Evolutionary conservation across 306 rosid species (phyloP), one percentile per base, ranked within the genome.

Genomic region (Datisca glomerata): DNA sequence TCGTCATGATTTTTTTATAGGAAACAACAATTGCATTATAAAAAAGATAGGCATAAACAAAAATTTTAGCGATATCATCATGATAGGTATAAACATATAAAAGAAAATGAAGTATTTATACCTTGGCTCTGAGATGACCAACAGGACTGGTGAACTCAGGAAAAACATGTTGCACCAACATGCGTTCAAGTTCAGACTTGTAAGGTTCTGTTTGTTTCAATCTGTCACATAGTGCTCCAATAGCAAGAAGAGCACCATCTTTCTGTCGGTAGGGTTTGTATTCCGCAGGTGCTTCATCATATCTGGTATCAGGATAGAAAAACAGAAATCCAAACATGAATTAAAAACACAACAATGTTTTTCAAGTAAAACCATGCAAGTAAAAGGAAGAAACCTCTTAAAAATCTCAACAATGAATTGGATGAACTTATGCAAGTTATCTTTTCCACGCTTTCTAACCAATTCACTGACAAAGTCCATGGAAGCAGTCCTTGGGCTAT

Each of bases 71-170:
- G 15, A 24, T 2, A 36, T 19, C 8, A 24, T 13, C 17, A 38
- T 27, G 1, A 16, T 58, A 49, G 44, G 63, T 37, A 43, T 17
- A 52, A n/a, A n/a, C n/a, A n/a, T n/a, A n/a, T n/a, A n/a, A n/a
- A n/a, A n/a, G n/a, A n/a, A n/a, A n/a, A n/a, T n/a, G n/a, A n/a
- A n/a, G n/a, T n/a, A n/a, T n/a, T 24, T 68, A 51, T 55, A 83
- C 97, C 94, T 87, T 87, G 23, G 96, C 96, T 57, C 96, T 76
- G 39, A 87, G 96, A 74, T 87, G 93, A 61, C 96, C 96, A 71
- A 74, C 73, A 5, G 78, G 93, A 72, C 93, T 82, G 69, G 67
- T 74, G 63, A 87, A 87, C 73, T 87, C 96, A 7, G 89, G 96
- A 69, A 87, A 87, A 38, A 87, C 96, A 55, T 87, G 96, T 60